A percentile compares a stretch with the other conserved stretches of the same genome.
Evolutionary conservation across 164 flowering plant genomes (phyloP).

Genomic region (Vitis riparia): DNA sequence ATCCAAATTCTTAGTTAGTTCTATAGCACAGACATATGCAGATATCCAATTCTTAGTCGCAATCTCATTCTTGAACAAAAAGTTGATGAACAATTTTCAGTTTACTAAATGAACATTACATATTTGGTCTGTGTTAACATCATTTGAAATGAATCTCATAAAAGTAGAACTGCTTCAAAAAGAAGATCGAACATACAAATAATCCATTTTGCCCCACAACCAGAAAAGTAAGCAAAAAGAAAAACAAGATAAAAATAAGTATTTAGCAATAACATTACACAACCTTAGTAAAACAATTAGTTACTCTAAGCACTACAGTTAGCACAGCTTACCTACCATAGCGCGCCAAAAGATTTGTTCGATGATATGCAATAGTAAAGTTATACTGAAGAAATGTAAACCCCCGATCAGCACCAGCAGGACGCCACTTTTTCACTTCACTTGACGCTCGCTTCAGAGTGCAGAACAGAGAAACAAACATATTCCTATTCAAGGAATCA

Average conservation of each 20-base stretch:
- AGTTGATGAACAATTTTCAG: too few species aligned
- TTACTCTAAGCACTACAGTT: too few species aligned
- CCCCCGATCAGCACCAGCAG: slow-evolving; percentile 93
- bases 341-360: slow-evolving; percentile 93
- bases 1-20: too few species aligned
- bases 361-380: slow-evolving; percentile 89
- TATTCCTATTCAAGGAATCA: slow-evolving; percentile 92
- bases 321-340: slow-evolving; percentile 85
- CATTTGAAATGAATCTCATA: too few species aligned
- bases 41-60: too few species aligned
- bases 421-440: slow-evolving; percentile 93
- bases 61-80: too few species aligned
- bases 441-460: slow-evolving; percentile 55
- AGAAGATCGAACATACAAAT: background rate
- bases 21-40: too few species aligned
- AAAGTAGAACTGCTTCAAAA: background rate
- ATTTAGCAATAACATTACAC: background rate
- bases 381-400: slow-evolving; percentile 80
- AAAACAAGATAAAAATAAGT: background rate
- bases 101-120: too few species aligned
- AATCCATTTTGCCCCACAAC: background rate
- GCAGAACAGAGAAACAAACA: slow-evolving; percentile 95
- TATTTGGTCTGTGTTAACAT: too few species aligned
- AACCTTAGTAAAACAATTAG: too few species aligned
- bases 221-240: background rate